Conservation (phyloP, 23 red algal genomes). For the Porphyridium purpureum region DNA sequence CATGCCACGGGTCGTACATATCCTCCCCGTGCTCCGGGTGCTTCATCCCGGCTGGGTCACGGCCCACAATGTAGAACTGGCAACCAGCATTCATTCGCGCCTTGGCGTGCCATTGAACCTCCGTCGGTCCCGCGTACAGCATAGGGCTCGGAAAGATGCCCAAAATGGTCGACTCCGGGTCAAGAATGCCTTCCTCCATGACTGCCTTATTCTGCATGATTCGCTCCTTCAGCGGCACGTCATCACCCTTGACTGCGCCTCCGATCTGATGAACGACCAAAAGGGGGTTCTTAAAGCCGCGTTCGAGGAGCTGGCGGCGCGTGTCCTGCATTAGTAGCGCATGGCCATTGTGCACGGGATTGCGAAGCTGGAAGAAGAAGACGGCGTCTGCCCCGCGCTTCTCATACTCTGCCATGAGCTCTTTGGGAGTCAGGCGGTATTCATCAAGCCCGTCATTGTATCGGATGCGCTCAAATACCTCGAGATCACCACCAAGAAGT, state of each 20-base stretch:
- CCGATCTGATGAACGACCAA: slow-evolving; percentile 97
- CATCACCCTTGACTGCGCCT: slow-evolving; percentile 89
- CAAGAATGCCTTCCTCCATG: slow-evolving; percentile 66
- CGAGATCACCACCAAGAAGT: slow-evolving; percentile 79
- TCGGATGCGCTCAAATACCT: slow-evolving; percentile 63
- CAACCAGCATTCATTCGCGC: slow-evolving; percentile 95
- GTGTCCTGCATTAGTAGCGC: slow-evolving; percentile 81
- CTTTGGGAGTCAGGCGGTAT: slow-evolving; percentile 66
- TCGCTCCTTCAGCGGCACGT: slow-evolving; percentile 71
- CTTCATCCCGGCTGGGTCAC: slow-evolving; percentile 93
- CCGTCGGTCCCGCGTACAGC: slow-evolving; percentile 93
- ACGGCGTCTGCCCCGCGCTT: slow-evolving; percentile 75
- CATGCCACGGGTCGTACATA: slow-evolving; percentile 95
- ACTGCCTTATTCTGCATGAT: slow-evolving; percentile 88
- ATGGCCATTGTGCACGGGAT: slow-evolving; percentile 98
- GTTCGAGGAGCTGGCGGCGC: slow-evolving; percentile 63
- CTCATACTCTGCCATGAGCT: slow-evolving; percentile 67
- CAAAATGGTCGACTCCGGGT: slow-evolving; percentile 72
- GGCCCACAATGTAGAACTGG: slow-evolving; percentile 96
- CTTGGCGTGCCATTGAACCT: slow-evolving; percentile 99
- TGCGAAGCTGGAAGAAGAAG: slow-evolving; percentile 98
- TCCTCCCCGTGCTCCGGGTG: slow-evolving; percentile 81
- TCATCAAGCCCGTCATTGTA: slow-evolving; percentile 92
- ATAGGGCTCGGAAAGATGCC: slow-evolving; percentile 97
- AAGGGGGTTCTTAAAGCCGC: slow-evolving; percentile 86